phyloP scores from a whole-genome alignment of 164 flowering plant species.

The Nymphaea colorata region DNA sequence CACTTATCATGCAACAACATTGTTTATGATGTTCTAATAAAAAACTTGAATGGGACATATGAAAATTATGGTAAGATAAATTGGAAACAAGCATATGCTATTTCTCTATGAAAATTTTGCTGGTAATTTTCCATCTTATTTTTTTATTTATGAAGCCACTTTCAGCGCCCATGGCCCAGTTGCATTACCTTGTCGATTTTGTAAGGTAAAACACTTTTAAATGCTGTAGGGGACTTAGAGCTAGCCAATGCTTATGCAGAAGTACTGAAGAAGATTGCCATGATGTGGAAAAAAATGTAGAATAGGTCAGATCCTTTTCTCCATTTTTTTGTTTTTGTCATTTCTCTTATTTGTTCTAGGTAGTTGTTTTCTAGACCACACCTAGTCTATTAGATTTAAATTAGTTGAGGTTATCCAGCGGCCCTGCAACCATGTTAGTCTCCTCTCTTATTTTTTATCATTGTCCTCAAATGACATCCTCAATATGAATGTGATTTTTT shows the following conservation, averaged over 20 bases:
- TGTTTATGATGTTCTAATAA: conserved; percentile 67
- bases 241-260: conserved; percentile 79
- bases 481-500: no score
- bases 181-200: not conserved
- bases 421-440: no score
- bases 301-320: conserved; percentile 37
- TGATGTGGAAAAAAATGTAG: conserved; percentile 59
- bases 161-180: not conserved
- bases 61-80: conserved; percentile 59
- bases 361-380: no score
- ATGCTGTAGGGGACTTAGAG: conserved; percentile 90
- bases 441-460: no score
- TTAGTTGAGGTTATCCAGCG: no score
- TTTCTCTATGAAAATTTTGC: conserved; percentile 93
- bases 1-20: conserved; percentile 82
- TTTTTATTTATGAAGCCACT: not conserved
- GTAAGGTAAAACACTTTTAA: conserved; percentile 89
- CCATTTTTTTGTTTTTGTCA: not conserved
- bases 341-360: no score
- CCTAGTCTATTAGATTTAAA: no score
- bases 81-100: conserved; percentile 86
- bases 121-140: conserved; percentile 33
- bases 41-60: conserved; percentile 84
- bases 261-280: conserved; percentile 66
- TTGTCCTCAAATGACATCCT: no score